Conservation (phyloP, 1,284 basidiomycete species). For the Ganoderma lucidum region DNA sequence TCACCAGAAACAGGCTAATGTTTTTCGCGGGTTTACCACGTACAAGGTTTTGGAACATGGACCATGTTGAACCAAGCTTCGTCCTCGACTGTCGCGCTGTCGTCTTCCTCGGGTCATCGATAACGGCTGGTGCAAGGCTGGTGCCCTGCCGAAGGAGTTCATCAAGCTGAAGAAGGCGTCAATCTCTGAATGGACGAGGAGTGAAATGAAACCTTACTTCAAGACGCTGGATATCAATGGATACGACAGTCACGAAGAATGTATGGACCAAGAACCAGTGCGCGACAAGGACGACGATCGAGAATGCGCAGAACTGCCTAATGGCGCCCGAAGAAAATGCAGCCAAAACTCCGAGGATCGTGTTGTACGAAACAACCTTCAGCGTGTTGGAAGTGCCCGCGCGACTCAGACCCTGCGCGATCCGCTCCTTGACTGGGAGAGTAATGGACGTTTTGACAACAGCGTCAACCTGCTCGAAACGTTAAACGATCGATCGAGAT, state of each 20-base stretch:
- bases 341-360: constrained; percentile 83
- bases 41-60: constrained; percentile 58
- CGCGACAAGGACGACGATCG: constrained; percentile 92
- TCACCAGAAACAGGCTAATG: constrained; percentile 80
- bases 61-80: constrained; percentile 53
- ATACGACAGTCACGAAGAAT: constrained; percentile 90
- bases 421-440: constrained; percentile 90
- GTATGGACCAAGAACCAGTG: constrained; percentile 97
- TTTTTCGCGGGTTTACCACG: constrained; percentile 82
- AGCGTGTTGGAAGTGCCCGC: constrained; percentile 93
- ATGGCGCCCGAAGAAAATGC: constrained; percentile 84
- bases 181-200: constrained; percentile 8
- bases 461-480: constrained; percentile 73
- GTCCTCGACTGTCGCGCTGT: constrained; percentile 49
- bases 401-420: constrained; percentile 87
- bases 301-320: constrained; percentile 93
- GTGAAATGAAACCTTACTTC: constrained; percentile 59
- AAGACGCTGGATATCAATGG: constrained; percentile 90
- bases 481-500: constrained; percentile 18
- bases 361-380: constrained; percentile 90
- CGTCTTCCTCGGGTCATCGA: constrained; percentile 39
- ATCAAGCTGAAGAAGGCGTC: constrained; percentile 62
- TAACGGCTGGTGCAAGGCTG: constrained; percentile 51
- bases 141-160: constrained; percentile 79
- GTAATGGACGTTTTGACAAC: constrained; percentile 91